Conservation (phyloP, 257 asterid genomes). For the Leonotis leonurus region DNA sequence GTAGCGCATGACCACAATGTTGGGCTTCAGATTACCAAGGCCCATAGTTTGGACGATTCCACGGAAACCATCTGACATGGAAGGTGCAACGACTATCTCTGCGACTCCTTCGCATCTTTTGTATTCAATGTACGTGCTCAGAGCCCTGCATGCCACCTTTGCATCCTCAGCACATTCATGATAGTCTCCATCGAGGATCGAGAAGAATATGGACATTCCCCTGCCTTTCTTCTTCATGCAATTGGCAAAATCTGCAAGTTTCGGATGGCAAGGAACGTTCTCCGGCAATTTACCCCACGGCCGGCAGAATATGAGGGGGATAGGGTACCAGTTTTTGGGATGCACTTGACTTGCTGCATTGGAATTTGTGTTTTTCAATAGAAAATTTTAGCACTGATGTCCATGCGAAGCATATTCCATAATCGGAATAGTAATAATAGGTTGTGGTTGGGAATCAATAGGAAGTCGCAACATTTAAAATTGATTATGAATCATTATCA, state of each 20-base stretch:
- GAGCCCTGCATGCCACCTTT: constrained; percentile 81
- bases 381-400: neutral
- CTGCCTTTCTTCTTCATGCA: constrained; percentile 98
- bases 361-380: neutral
- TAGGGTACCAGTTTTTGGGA: constrained; percentile 99
- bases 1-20: constrained; percentile 87
- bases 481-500: neutral
- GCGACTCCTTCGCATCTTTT: constrained; percentile 98
- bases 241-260: constrained; percentile 96
- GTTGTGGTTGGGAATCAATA: no score
- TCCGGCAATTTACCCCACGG: constrained; percentile 99
- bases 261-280: constrained; percentile 97
- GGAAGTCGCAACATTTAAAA: no score
- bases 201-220: constrained; percentile 94
- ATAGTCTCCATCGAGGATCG: constrained; percentile 92
- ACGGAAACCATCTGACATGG: constrained; percentile 90
- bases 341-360: constrained; percentile 90
- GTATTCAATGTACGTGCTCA: constrained; percentile 82
- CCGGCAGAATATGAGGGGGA: constrained; percentile 92
- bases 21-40: constrained; percentile 94
- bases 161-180: constrained; percentile 93
- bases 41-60: constrained; percentile 98
- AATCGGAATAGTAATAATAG: neutral
- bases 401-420: neutral
- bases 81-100: constrained; percentile 89